Base-by-base conservation (phyloP, 768 basidiomycete genomes). In the Sutorius australiensis region DNA sequence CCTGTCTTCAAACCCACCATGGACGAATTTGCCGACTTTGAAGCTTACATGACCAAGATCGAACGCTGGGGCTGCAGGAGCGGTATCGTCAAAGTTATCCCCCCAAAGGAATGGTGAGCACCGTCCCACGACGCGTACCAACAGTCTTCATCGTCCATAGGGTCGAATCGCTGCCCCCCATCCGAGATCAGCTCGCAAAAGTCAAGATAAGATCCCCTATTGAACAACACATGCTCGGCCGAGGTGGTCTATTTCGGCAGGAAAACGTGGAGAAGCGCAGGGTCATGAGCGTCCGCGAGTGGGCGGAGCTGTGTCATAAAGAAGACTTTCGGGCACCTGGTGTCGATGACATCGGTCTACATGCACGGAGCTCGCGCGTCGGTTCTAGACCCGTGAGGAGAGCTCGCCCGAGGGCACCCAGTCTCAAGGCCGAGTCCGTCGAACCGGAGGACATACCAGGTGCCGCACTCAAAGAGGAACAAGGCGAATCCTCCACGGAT, bases 1-100 rank as follows among this genome's bases (percentile, higher is more conserved):
- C 97, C 95, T 6, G 93, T 99, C 11, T 99, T 99, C 79, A 88
- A 84, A 66, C 97, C 97, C 9, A 83, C 88, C 2, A 87, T 95
- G 83, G 86, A 87, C 46, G 92, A 98, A 62, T 97, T 97, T 61
- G 68, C 76, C 56, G 90, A 94, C 71, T 98, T 98, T 69, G 95
- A 99, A 64, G 85, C 66, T 11, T 98, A 92, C 68, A 87, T 97
- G 80, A 85, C 81, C 57, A 82, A 73, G 55, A 79, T 98, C 41
- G 92, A 95, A 67, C 80, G 83, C 55, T 99, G 97, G 92, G 97
- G 97, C 1, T 80, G 77, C 66, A 77, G 77, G 52, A 93, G 92
- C 58, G 97, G 97, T 21, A 95, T 98, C 58, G 87, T 95, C 55
- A 99, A 99, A 72, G 83, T 99, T 57, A 88, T 99, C 54, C 95